A percentile compares a stretch with the other conserved stretches of the same genome.
These are phyloP conservation scores for Fusarium beomiforme DNA, from an alignment of 2,329 filamentous ascomycete genomes.

Conservation along the genomic window DNA sequence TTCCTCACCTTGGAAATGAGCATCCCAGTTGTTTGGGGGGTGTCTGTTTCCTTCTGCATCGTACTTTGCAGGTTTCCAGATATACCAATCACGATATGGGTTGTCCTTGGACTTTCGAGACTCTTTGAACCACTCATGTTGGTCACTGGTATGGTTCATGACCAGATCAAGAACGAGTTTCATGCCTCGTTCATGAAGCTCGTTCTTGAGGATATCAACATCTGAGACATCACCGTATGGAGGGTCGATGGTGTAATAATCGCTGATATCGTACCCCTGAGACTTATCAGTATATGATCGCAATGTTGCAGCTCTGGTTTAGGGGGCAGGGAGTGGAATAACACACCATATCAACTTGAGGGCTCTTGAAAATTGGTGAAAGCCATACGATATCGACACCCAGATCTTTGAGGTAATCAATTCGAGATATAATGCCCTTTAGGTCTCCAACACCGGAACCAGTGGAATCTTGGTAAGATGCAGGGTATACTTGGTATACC, in stretches of 20 bases:
- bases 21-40: slow-evolving; percentile 69
- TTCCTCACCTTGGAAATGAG: slow-evolving; percentile 50
- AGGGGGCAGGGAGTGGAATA: too few relatives aligned
- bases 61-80: slow-evolving; percentile 70
- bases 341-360: slow-evolving; percentile 70
- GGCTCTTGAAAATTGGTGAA: slow-evolving; percentile 59
- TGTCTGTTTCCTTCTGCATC: slow-evolving; percentile 65
- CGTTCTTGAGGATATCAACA: slow-evolving; percentile 70
- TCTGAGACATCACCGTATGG: slow-evolving; percentile 75
- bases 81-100: slow-evolving; percentile 69
- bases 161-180: slow-evolving; percentile 78
- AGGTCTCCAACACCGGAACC: slow-evolving; percentile 66
- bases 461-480: slow-evolving; percentile 69
- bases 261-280: slow-evolving; percentile 73
- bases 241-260: slow-evolving; percentile 73
- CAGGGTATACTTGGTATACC: slow-evolving; percentile 70
- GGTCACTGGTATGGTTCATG: slow-evolving; percentile 73
- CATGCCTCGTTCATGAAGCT: slow-evolving; percentile 70
- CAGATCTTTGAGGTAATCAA: slow-evolving; percentile 64
- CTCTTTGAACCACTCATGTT: slow-evolving; percentile 68
- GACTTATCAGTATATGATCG: neutral
- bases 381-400: slow-evolving; percentile 70
- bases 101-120: slow-evolving; percentile 63
- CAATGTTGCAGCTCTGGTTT: neutral
- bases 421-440: slow-evolving; percentile 65